Conservation (phyloP, 2,329 filamentous ascomycete genomes). For the Geoglossum cookeanum region DNA sequence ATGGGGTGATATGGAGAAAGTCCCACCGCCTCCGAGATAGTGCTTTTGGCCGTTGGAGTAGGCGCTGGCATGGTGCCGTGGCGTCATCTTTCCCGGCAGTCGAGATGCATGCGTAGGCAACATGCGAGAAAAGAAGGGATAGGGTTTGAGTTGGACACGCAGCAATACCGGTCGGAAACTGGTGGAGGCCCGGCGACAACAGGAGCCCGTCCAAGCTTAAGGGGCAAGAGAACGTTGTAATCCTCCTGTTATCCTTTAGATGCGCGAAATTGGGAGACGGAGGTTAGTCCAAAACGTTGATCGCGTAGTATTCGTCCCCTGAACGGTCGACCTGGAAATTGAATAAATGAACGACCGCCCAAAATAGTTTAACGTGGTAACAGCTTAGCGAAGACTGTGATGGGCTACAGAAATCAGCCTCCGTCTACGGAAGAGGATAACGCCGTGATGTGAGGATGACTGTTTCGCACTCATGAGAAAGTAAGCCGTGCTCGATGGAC, state of each 20-base stretch:
- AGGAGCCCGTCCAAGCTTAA: too few species aligned
- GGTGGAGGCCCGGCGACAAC: background rate
- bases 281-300: background rate
- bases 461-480: background rate
- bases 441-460: background rate
- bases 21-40: background rate
- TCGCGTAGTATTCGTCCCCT: background rate
- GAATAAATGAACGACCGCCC: background rate
- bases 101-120: conserved; percentile 5
- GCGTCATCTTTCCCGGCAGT: conserved; percentile 5
- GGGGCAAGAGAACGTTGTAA: background rate
- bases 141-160: background rate
- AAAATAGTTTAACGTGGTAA: background rate
- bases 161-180: background rate
- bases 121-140: background rate
- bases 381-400: background rate
- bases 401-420: background rate
- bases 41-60: conserved; percentile 4
- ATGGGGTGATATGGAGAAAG: conserved; percentile 7
- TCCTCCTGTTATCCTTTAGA: background rate
- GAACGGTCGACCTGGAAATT: background rate
- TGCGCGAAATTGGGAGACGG: background rate
- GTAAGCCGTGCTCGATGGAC: background rate
- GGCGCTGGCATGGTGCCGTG: conserved; percentile 3
- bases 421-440: background rate